Evolutionary conservation across 768 basidiomycete genomes (phyloP).

Genomic region (Leccinum incarnatum): DNA sequence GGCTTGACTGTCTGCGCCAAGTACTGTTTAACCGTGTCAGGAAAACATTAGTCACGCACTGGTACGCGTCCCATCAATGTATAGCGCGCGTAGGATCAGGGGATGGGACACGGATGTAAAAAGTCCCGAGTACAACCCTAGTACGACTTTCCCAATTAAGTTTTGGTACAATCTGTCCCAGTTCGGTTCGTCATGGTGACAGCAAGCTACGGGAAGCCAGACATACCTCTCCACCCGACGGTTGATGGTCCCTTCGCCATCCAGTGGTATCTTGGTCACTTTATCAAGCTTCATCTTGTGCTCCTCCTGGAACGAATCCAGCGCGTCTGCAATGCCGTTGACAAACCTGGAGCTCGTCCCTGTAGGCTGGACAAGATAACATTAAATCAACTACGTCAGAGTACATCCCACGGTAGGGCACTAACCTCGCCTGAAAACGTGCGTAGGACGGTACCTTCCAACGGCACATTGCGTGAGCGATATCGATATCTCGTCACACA

Average conservation of each 20-base stretch:
- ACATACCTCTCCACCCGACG: conserved; percentile 73
- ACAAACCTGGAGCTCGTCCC: conserved; percentile 85
- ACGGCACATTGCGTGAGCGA: conserved; percentile 19
- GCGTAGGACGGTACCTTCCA: conserved; percentile 55
- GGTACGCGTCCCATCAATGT: conserved; percentile 93
- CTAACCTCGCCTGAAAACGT: conserved; percentile 70
- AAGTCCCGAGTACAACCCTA: conserved; percentile 82
- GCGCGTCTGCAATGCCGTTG: conserved; percentile 73
- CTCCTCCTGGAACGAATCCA: conserved; percentile 58
- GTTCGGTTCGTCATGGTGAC: conserved; percentile 2
- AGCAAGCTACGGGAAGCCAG: neutral
- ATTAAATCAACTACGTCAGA: neutral
- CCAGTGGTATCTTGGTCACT: conserved; percentile 78
- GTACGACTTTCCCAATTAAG: conserved; percentile 64
- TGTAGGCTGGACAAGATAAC: conserved; percentile 52
- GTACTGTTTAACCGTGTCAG: neutral
- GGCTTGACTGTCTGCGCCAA: no score
- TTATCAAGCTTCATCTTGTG: conserved; percentile 31
- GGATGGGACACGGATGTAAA: conserved; percentile 91
- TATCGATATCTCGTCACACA: neutral
- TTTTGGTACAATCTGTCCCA: conserved; percentile 58
- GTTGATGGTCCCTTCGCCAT: conserved; percentile 92
- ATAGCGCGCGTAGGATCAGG: conserved; percentile 81
- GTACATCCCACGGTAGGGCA: conserved; percentile 8
- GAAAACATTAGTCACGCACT: conserved; percentile 50